Evolutionary conservation across 257 asterid genomes (phyloP).

Genomic region (Ilex aquifolium): DNA sequence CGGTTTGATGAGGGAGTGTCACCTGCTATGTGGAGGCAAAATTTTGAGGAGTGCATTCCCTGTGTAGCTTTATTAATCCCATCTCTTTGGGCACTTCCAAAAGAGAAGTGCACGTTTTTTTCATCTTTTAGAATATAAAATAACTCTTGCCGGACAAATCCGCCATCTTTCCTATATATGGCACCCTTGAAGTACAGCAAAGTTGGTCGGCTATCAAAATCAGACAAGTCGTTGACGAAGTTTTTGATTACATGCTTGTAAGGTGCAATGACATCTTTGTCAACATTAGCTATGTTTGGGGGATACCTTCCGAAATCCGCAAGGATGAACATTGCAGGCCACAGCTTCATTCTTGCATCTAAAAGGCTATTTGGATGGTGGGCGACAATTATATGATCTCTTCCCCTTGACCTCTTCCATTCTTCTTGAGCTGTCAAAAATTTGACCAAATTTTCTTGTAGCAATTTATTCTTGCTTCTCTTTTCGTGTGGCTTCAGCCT

Average conservation of each 20-base stretch:
- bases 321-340: conserved; percentile 76
- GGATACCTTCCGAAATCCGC: conserved; percentile 96
- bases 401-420: conserved; percentile 81
- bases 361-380: conserved; percentile 93
- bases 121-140: conserved; percentile 55
- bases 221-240: conserved; percentile 51
- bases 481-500: conserved; percentile 43
- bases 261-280: conserved; percentile 90
- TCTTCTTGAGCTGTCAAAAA: conserved; percentile 54
- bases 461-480: conserved; percentile 37
- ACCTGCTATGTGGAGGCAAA: conserved; percentile 82
- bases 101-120: conserved; percentile 66
- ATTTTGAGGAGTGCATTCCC: conserved; percentile 68
- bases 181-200: conserved; percentile 95
- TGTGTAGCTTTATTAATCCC: conserved; percentile 49
- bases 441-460: conserved; percentile 69
- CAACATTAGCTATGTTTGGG: conserved; percentile 75
- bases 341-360: conserved; percentile 77
- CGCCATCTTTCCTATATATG: conserved; percentile 89
- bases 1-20: conserved; percentile 89
- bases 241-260: conserved; percentile 62
- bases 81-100: conserved; percentile 51
- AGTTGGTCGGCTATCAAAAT: conserved; percentile 60
- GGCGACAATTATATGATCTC: conserved; percentile 75
- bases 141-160: conserved; percentile 56